Evolutionary conservation across 495 filamentous ascomycete genomes (phyloP).

Genomic region (Aspergillus nanangensis): DNA sequence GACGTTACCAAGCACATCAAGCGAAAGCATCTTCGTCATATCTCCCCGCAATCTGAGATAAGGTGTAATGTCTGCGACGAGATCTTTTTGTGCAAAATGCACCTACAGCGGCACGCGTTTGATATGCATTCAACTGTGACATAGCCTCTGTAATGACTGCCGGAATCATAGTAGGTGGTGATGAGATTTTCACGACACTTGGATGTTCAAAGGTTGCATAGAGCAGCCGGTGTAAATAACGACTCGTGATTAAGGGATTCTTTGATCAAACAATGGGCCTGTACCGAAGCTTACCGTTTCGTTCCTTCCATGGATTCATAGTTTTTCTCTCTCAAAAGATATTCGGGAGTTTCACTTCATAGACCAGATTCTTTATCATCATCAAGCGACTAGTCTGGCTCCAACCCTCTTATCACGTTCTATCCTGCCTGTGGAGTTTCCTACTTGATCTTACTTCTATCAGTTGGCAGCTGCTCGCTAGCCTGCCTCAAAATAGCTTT

Average conservation of each 20-base stretch:
- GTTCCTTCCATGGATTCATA: slow-evolving; percentile 8
- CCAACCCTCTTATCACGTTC: slow-evolving; percentile 3
- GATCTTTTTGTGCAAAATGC: slow-evolving; percentile 13
- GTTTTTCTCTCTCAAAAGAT: slow-evolving; percentile 5
- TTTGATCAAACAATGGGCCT: slow-evolving; percentile 5
- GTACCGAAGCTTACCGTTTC: slow-evolving; percentile 1
- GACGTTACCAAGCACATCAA: slow-evolving; percentile 40
- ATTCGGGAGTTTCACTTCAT: slow-evolving; percentile 5
- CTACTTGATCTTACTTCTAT: slow-evolving; percentile 4
- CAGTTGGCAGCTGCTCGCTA: slow-evolving; percentile 4
- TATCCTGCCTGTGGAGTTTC: slow-evolving; percentile 3
- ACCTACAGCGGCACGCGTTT: slow-evolving; percentile 17
- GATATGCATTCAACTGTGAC: slow-evolving; percentile 19
- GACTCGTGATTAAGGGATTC: slow-evolving; percentile 3
- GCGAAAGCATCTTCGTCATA: slow-evolving; percentile 30
- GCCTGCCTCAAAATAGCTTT: slow-evolving; percentile 4
- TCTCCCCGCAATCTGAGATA: slow-evolving; percentile 12
- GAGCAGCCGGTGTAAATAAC: slow-evolving; percentile 1
- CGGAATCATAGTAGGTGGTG: slow-evolving; percentile 3
- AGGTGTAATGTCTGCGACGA: slow-evolving; percentile 17
- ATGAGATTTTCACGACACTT: not conserved
- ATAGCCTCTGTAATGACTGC: slow-evolving; percentile 6
- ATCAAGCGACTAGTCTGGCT: slow-evolving; percentile 3
- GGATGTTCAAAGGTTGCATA: slow-evolving; percentile 6
- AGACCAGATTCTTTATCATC: slow-evolving; percentile 4